Evolutionary conservation across 371 early-diverging fungal species (phyloP).

Genomic region (Rhizopus sp.): DNA sequence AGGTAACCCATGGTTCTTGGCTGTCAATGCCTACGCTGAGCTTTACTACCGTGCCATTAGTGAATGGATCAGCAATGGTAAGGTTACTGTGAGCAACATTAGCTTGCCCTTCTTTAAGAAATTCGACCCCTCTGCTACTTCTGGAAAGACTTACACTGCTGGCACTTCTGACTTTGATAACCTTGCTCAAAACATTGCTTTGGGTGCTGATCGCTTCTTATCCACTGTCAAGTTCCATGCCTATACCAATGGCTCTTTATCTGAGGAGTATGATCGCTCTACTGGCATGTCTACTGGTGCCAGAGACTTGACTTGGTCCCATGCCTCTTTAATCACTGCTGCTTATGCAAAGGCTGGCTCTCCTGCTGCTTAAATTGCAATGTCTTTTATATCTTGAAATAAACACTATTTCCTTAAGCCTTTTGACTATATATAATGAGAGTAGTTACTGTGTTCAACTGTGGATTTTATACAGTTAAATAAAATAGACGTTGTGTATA

Average conservation of each 20-base stretch:
- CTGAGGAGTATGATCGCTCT: constrained; percentile 58
- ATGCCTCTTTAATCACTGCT: constrained; percentile 59
- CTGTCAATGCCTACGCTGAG: constrained; percentile 67
- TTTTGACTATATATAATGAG: no score
- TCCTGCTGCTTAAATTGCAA: constrained; percentile 17
- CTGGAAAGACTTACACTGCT: constrained; percentile 23
- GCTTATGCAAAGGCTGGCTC: constrained; percentile 27
- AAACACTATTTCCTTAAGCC: no score
- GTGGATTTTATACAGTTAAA: no score
- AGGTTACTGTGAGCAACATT: constrained; percentile 35
- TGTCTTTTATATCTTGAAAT: no score
- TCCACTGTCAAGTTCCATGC: constrained; percentile 53
- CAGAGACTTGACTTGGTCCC: constrained; percentile 71
- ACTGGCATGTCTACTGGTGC: constrained; percentile 61
- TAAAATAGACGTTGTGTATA: no score
- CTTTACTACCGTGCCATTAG: constrained; percentile 57
- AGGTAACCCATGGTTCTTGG: constrained; percentile 80
- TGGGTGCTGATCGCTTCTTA: constrained; percentile 55
- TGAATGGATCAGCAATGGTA: constrained; percentile 27
- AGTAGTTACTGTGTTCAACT: no score
- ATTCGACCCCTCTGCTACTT: constrained; percentile 27
- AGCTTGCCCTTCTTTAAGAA: constrained; percentile 36
- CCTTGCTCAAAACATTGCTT: constrained; percentile 32
- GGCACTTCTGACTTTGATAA: constrained; percentile 26
- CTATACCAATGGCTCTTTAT: constrained; percentile 43